Evolutionary conservation across 345 rosid species (phyloP).

Genomic region (Eucalyptus grandis): DNA sequence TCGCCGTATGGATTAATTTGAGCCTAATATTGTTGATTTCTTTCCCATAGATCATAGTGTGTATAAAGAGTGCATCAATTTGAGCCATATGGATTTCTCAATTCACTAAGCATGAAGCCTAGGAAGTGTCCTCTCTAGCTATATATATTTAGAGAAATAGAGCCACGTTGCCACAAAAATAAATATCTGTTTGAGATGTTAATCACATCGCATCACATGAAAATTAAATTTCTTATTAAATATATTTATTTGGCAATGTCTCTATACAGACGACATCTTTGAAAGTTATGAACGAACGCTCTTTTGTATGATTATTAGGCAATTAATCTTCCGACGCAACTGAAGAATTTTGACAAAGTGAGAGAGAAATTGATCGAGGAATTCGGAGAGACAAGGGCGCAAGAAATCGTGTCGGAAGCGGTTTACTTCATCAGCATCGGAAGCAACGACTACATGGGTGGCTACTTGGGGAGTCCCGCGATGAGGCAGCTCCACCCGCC

Average conservation of each 20-base stretch:
- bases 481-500: slow-evolving; percentile 18
- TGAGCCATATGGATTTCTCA: not conserved
- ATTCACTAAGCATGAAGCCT: not conserved
- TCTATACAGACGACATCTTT: not conserved
- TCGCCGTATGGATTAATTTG: not conserved
- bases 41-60: accelerated
- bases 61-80: not conserved
- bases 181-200: not conserved
- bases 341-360: slow-evolving; percentile 22
- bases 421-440: slow-evolving; percentile 45
- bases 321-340: slow-evolving; percentile 29
- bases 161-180: not conserved
- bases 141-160: not conserved
- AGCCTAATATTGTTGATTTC: not conserved
- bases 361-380: slow-evolving; percentile 12
- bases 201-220: not conserved
- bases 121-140: not conserved
- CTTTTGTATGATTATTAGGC: not conserved
- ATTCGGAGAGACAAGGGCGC: slow-evolving; percentile 14
- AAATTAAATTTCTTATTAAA: not conserved
- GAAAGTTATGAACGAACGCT: not conserved
- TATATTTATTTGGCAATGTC: not conserved
- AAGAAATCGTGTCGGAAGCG: slow-evolving; percentile 23
- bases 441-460: slow-evolving; percentile 43
- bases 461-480: slow-evolving; percentile 20